Conservation (phyloP, 2,329 filamentous ascomycete genomes). For the Aspergillus sp. region DNA sequence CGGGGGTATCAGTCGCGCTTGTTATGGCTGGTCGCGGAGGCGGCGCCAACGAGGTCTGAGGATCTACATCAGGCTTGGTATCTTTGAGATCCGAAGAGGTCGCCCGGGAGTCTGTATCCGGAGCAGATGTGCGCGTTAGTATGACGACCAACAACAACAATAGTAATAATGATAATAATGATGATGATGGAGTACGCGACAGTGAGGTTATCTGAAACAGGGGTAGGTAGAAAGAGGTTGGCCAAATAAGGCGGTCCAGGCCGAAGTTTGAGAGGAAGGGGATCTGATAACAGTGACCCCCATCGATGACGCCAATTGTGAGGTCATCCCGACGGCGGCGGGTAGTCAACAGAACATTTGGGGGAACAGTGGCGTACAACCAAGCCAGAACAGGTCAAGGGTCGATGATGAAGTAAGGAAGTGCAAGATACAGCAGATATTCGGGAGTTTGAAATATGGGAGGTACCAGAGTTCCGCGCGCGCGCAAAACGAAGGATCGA, state of each 20-base stretch:
- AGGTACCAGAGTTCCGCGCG: conserved; percentile 10
- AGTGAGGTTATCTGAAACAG: background rate
- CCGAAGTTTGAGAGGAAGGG: conserved; percentile 4
- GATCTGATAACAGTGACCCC: conserved; percentile 26
- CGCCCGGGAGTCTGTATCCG: conserved; percentile 31
- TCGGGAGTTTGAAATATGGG: conserved; percentile 1
- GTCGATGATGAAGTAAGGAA: conserved; percentile 18
- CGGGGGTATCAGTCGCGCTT: conserved; percentile 59
- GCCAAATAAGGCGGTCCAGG: conserved; percentile 16
- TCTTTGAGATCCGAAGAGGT: conserved; percentile 38
- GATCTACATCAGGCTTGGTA: conserved; percentile 54
- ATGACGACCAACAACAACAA: conserved; percentile 9
- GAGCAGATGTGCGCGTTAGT: conserved; percentile 24
- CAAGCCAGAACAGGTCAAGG: conserved; percentile 29
- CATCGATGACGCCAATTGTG: conserved; percentile 40
- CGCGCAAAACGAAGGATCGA: conserved; percentile 15
- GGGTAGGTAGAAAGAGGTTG: conserved; percentile 1
- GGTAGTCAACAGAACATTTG: conserved; percentile 27
- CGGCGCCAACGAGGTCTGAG: conserved; percentile 67
- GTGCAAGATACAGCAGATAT: conserved; percentile 10
- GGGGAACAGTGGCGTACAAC: conserved; percentile 34
- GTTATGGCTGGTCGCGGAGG: conserved; percentile 63
- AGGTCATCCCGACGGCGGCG: conserved; percentile 40
- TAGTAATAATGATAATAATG: too few relatives aligned
- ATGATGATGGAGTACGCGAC: conserved; percentile 2